phyloP scores from a whole-genome alignment of 192 early-diverging fungal species.

The Backusella sp. region DNA sequence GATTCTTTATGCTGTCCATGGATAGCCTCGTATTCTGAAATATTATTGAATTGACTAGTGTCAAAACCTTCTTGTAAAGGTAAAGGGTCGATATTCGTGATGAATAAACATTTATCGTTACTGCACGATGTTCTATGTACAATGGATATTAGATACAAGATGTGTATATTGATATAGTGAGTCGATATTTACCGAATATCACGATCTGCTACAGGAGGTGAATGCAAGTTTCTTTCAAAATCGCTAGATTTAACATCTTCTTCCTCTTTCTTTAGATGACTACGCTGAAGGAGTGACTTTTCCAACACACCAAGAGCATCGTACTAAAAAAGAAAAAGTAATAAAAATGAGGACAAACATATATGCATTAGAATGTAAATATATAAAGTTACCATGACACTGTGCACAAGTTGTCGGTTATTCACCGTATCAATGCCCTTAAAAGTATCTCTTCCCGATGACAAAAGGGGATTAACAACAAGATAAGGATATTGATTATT shows the following conservation, averaged over 20 bases:
- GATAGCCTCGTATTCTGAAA: background rate
- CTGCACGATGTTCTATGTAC: slow-evolving; percentile 44
- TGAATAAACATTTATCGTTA: slow-evolving; percentile 58
- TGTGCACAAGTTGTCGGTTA: slow-evolving; percentile 46
- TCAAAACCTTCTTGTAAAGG: slow-evolving; percentile 36
- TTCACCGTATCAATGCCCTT: slow-evolving; percentile 46
- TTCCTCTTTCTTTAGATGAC: slow-evolving; percentile 17
- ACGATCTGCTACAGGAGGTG: slow-evolving; percentile 39
- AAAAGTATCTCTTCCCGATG: slow-evolving; percentile 41
- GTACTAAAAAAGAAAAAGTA: slow-evolving; percentile 23
- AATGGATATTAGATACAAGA: background rate
- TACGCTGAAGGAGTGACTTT: background rate
- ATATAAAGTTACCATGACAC: slow-evolving; percentile 8
- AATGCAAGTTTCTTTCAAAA: slow-evolving; percentile 36
- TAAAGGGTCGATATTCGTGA: slow-evolving; percentile 51
- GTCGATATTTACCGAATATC: background rate
- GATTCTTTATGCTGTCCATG: background rate
- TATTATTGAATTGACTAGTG: slow-evolving; percentile 31
- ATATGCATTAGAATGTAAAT: background rate
- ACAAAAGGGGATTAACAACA: slow-evolving; percentile 46
- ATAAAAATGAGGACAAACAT: too few relatives aligned
- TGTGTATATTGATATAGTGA: background rate
- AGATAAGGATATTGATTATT: slow-evolving; percentile 55
- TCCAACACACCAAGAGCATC: slow-evolving; percentile 45
- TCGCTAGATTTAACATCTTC: slow-evolving; percentile 22